These are phyloP conservation scores for Phytophthora europaea DNA, from an alignment of 352 stramenopile genomes.

Conservation along the genomic window DNA sequence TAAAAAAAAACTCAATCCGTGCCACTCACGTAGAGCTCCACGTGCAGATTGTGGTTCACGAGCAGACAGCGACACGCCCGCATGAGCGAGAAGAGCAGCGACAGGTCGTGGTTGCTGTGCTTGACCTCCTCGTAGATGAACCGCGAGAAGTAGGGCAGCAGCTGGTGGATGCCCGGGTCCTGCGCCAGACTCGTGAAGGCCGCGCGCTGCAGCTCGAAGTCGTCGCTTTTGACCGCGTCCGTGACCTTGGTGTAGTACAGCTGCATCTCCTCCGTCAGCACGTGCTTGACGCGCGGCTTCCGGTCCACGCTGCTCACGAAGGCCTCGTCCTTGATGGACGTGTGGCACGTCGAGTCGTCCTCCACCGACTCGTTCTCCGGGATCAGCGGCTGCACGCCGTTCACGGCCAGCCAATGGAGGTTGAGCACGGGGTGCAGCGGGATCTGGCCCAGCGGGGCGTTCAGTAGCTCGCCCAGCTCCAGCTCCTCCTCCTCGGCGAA, in stretches of 20 bases:
- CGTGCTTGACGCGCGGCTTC: constrained; percentile 87
- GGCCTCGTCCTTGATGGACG: constrained; percentile 81
- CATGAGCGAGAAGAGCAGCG: constrained; percentile 88
- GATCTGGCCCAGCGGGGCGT: constrained; percentile 77
- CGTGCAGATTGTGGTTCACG: constrained; percentile 91
- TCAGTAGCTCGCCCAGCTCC: constrained; percentile 74
- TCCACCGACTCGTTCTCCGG: constrained; percentile 87
- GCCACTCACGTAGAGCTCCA: constrained; percentile 92
- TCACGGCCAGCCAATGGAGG: constrained; percentile 86
- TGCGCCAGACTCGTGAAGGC: constrained; percentile 81
- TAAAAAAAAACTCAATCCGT: not conserved
- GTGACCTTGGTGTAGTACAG: constrained; percentile 92
- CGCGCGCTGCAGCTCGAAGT: constrained; percentile 78
- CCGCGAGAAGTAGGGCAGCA: constrained; percentile 91
- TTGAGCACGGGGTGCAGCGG: constrained; percentile 79
- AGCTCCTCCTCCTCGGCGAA: constrained; percentile 84
- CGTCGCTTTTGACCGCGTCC: constrained; percentile 81
- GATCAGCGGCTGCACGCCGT: constrained; percentile 85
- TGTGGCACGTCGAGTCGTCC: constrained; percentile 73
- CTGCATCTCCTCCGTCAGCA: constrained; percentile 92
- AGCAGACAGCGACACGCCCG: constrained; percentile 91
- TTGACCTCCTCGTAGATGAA: constrained; percentile 92
- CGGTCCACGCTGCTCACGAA: constrained; percentile 76
- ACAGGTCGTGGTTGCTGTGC: constrained; percentile 83
- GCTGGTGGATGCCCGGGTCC: constrained; percentile 91